These are phyloP conservation scores for Ascochyta koolunga DNA, from an alignment of 2,329 filamentous ascomycete species.

Conservation along the genomic window DNA sequence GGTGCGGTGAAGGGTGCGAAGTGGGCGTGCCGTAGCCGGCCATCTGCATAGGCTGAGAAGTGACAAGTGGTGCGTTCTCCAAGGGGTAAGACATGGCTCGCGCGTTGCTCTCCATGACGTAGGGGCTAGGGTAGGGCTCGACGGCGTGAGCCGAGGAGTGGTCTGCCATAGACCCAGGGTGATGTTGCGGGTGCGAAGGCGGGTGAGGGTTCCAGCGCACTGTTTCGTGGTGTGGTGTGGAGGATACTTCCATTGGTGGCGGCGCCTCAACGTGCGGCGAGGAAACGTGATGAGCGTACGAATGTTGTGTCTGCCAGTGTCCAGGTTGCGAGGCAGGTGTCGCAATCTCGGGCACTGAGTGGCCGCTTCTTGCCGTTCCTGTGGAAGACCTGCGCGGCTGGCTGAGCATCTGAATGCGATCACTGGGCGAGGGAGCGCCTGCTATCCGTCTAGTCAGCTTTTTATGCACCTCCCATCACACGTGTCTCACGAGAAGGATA, in stretches of 20 bases:
- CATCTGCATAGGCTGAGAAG: constrained; percentile 47
- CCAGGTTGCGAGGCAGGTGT: constrained; percentile 45
- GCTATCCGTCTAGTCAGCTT: constrained; percentile 25
- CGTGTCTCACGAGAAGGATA: constrained; percentile 12
- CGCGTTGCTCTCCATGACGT: constrained; percentile 46
- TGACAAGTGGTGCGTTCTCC: constrained; percentile 46
- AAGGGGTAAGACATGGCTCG: constrained; percentile 49
- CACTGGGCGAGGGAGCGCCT: constrained; percentile 47
- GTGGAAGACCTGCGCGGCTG: constrained; percentile 47
- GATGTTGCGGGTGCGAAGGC: constrained; percentile 41
- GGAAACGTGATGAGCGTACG: constrained; percentile 40
- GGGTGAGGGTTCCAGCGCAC: constrained; percentile 46
- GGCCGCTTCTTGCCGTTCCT: constrained; percentile 45
- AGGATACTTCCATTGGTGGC: constrained; percentile 36
- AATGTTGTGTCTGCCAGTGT: constrained; percentile 47
- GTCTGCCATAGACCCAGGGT: constrained; percentile 42
- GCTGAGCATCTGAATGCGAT: constrained; percentile 48
- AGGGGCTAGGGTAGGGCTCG: constrained; percentile 45
- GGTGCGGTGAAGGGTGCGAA: constrained; percentile 45
- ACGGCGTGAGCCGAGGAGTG: constrained; percentile 40
- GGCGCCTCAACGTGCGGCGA: constrained; percentile 45
- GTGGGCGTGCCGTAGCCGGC: constrained; percentile 46
- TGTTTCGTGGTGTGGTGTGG: constrained; percentile 33
- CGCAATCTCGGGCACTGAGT: constrained; percentile 46
- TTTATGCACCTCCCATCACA: constrained; percentile 27